A percentile compares a stretch with the other conserved stretches of the same genome.
phyloP scores from a whole-genome alignment of 140 eudicot genomes.

The Senecio squalidus region DNA sequence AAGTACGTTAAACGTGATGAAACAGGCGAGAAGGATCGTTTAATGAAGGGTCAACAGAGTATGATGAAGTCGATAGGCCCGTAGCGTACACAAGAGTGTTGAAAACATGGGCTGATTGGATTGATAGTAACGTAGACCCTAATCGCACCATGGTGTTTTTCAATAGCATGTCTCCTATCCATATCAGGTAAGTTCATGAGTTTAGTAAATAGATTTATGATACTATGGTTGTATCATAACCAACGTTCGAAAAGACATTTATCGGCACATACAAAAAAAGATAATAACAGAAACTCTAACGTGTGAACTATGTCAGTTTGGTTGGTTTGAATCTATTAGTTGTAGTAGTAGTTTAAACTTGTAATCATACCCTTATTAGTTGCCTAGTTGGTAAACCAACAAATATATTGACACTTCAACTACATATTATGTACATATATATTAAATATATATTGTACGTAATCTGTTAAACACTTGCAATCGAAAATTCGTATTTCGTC shows the following conservation, averaged over 20 bases:
- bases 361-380: conserved; percentile 6
- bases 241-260: too few species aligned
- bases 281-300: too few species aligned
- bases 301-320: neutral
- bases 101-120: conserved; percentile 82
- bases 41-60: conserved; percentile 71
- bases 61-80: conserved; percentile 76
- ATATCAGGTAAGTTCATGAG: conserved; percentile 54
- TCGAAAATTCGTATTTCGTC: too few species aligned
- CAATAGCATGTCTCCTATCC: conserved; percentile 95
- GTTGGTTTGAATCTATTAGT: conserved; percentile 1
- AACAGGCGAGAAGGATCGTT: conserved; percentile 85
- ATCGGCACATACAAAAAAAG: too few species aligned
- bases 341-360: conserved; percentile 1
- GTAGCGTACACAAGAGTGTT: conserved; percentile 59
- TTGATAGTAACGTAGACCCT: conserved; percentile 59
- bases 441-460: too few species aligned
- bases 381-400: conserved; percentile 11
- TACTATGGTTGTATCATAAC: too few species aligned
- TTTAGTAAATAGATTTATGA: neutral
- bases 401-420: neutral
- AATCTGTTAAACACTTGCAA: too few species aligned
- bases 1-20: neutral
- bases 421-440: neutral
- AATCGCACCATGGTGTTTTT: conserved; percentile 71